Conservation (phyloP, 345 rosid genomes). For the Eutrema japonicum region DNA sequence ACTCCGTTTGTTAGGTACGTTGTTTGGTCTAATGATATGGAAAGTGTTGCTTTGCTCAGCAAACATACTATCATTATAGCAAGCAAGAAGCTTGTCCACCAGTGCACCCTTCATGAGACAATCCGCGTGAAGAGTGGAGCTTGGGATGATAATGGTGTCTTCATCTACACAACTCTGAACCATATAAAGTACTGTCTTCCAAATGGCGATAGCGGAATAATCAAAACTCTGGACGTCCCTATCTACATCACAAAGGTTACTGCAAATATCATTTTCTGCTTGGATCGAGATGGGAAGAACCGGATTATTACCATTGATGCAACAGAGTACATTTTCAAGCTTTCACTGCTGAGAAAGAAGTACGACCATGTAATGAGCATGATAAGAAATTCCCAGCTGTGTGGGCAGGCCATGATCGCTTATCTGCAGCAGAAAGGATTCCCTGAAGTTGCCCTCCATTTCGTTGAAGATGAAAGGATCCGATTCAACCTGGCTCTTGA, state of each 20-base stretch:
- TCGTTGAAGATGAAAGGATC: conserved; percentile 93
- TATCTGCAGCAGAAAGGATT: conserved; percentile 96
- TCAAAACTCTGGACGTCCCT: conserved; percentile 81
- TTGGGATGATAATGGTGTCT: conserved; percentile 95
- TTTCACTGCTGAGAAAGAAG: conserved; percentile 73
- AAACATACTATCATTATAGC: conserved; percentile 88
- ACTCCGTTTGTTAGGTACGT: conserved; percentile 80
- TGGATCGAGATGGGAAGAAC: conserved; percentile 76
- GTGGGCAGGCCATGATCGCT: conserved; percentile 97
- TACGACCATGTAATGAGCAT: conserved; percentile 94
- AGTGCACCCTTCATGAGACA: conserved; percentile 91
- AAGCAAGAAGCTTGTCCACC: conserved; percentile 78
- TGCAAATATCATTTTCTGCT: conserved; percentile 67
- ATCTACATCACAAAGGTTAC: conserved; percentile 83
- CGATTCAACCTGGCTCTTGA: conserved; percentile 92
- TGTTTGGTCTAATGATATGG: conserved; percentile 96
- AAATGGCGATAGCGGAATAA: conserved; percentile 89
- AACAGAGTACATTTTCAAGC: conserved; percentile 88
- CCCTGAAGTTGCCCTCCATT: conserved; percentile 98
- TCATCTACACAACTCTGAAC: conserved; percentile 84
- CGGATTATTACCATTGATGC: conserved; percentile 59
- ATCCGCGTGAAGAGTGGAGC: conserved; percentile 95
- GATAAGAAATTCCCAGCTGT: conserved; percentile 92
- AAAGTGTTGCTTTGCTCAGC: conserved; percentile 90
- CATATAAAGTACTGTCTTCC: conserved; percentile 96